Conservation (phyloP, 2,329 filamentous ascomycete genomes). For the Nakataea oryzae region DNA sequence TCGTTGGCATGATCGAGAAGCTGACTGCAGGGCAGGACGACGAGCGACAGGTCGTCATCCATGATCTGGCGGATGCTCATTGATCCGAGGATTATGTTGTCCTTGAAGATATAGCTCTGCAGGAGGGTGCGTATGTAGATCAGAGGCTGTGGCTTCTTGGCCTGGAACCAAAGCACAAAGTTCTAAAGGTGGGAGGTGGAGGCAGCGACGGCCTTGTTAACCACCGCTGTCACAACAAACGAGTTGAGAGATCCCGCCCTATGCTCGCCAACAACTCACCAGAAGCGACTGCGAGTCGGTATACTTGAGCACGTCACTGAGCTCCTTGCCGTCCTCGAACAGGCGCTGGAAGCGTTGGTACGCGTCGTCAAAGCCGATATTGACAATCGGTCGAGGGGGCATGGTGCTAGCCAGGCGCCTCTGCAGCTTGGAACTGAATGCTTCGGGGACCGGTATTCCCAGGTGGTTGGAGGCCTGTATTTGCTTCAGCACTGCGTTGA, state of each 20-base stretch:
- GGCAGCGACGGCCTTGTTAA: neutral
- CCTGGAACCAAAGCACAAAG: constrained; percentile 64
- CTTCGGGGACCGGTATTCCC: constrained; percentile 57
- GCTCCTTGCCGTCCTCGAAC: constrained; percentile 61
- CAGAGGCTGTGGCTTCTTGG: constrained; percentile 70
- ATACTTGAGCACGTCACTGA: constrained; percentile 58
- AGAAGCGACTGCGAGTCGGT: constrained; percentile 58
- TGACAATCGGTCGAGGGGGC: constrained; percentile 81
- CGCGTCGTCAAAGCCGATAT: constrained; percentile 63
- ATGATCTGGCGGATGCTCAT: constrained; percentile 65
- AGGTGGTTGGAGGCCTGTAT: constrained; percentile 52
- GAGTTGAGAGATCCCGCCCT: neutral
- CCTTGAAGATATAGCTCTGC: constrained; percentile 64
- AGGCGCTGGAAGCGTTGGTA: constrained; percentile 59
- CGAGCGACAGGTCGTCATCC: constrained; percentile 68
- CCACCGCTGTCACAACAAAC: constrained; percentile 2
- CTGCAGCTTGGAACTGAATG: constrained; percentile 86
- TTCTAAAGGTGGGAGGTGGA: constrained; percentile 33
- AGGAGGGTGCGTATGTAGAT: constrained; percentile 76
- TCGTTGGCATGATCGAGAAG: constrained; percentile 68
- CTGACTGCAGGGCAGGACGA: constrained; percentile 61
- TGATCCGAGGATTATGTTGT: constrained; percentile 57
- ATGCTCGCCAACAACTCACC: constrained; percentile 31
- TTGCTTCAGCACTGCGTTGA: constrained; percentile 36
- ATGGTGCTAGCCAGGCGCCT: constrained; percentile 88